Conservation (phyloP, 805 yeast species). For the Candida tibetensis region DNA sequence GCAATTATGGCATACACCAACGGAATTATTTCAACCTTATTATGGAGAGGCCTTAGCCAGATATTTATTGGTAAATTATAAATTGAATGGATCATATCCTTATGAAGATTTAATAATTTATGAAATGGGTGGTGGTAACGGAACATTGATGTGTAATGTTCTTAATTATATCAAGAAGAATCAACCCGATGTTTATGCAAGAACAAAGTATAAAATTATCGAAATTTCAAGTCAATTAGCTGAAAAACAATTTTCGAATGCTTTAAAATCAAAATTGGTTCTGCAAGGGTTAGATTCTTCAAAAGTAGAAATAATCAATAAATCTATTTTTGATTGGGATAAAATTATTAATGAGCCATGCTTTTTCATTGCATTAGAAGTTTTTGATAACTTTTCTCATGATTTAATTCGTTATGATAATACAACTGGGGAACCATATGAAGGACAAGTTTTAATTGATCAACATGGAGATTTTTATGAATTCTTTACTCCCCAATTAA, state of each 20-base stretch:
- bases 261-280: constrained; percentile 31
- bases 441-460: constrained; percentile 75
- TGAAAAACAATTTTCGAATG: constrained; percentile 46
- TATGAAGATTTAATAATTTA: constrained; percentile 71
- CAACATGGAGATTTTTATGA: constrained; percentile 73
- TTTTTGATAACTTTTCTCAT: constrained; percentile 80
- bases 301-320: constrained; percentile 64
- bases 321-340: constrained; percentile 76
- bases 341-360: constrained; percentile 60
- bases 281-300: constrained; percentile 47
- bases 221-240: constrained; percentile 69
- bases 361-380: constrained; percentile 76
- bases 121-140: constrained; percentile 91
- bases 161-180: constrained; percentile 57
- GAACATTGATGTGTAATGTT: constrained; percentile 76
- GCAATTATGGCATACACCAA: constrained; percentile 89
- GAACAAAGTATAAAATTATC: constrained; percentile 67
- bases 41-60: constrained; percentile 87
- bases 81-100: constrained; percentile 60
- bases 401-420: constrained; percentile 77
- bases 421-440: constrained; percentile 61
- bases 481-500: constrained; percentile 62
- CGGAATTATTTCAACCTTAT: constrained; percentile 78
- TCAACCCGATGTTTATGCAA: constrained; percentile 71
- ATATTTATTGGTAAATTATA: constrained; percentile 69